Evolutionary conservation across 176 grass and related monocot genomes (phyloP), one percentile per base, ranked within the genome.

Genomic region (Aegilops speltoides): DNA sequence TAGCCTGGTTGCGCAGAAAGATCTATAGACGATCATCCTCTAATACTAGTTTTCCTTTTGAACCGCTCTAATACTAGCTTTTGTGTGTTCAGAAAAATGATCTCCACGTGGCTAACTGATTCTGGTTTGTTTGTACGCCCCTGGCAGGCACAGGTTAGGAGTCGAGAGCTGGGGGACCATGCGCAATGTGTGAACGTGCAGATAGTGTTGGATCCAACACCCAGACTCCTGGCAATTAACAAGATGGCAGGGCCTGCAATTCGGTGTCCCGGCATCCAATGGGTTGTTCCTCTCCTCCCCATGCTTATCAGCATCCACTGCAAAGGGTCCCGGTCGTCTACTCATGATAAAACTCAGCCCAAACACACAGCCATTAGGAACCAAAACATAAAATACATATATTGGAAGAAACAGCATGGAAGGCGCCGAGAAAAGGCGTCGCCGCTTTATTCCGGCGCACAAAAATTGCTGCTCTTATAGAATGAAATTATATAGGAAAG

Each of bases 301-400:
- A 52, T 87, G 81, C 81, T 91, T 87, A 91, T 87, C 89, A 88
- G 76, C 85, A 84, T 88, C 89, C 89, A 87, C 68, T 87, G 68
- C 73, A 79, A 45, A 22, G 65, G 84, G 79, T 7, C 50, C 50
- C 50, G 16, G 16, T 54, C 50, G 78, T 86, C 83, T 86, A 83
- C 73, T 29, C 68, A 50, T 73, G 85, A 91, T 87, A 91, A 84
- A 91, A 61, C 74, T 80, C 28, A 29, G 68, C 81, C 38, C 43
- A 79, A 22, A 43, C 16, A 26, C 70, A 48, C 10, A 45, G 38
- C 45, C 69, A 84, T 76, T 67, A 84, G 89, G 81, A 84, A 84
- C 87, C 76, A 32, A 75, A 36, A 32, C 76, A 84, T 91, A 81
- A 84, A 91, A 76, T 91, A 91, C 28, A 76, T 81, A 91, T 23